These are phyloP conservation scores for Trametes sanguinea DNA, from an alignment of 768 basidiomycete genomes.

Conservation along the genomic window DNA sequence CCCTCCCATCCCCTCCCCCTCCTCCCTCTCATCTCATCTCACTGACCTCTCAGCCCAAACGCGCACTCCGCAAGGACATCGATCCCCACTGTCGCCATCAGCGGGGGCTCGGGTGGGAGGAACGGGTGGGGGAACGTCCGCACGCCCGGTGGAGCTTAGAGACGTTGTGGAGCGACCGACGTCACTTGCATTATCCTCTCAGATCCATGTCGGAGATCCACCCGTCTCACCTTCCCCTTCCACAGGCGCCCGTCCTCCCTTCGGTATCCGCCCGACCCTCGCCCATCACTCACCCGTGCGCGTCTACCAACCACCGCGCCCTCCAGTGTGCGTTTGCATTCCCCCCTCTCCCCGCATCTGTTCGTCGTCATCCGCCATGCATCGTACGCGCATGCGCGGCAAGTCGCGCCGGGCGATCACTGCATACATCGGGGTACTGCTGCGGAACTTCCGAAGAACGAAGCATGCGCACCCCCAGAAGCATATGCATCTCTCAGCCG, in stretches of 20 bases:
- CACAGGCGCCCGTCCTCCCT: slow-evolving; percentile 2
- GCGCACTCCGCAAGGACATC: neutral
- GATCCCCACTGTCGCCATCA: neutral
- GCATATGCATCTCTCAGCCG: too few relatives aligned
- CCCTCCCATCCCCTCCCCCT: neutral
- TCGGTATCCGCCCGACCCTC: neutral
- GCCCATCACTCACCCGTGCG: too few relatives aligned
- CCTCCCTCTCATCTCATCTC: neutral
- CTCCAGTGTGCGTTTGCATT: neutral
- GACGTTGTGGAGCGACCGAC: slow-evolving; percentile 22
- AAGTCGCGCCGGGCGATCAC: neutral
- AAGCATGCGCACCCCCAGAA: too few relatives aligned
- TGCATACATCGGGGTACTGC: neutral
- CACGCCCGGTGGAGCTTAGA: slow-evolving; percentile 16
- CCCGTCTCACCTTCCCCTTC: slow-evolving; percentile 3
- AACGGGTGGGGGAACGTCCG: neutral
- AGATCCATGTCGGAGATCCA: slow-evolving; percentile 21
- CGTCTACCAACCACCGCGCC: neutral
- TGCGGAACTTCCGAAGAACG: slow-evolving; percentile 6
- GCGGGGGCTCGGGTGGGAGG: neutral
- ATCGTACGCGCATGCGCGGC: neutral
- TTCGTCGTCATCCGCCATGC: neutral
- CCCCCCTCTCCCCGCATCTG: neutral
- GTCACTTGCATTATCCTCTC: slow-evolving; percentile 16
- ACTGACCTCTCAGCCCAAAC: neutral